A percentile compares a stretch with the other conserved stretches of the same genome.
Evolutionary conservation across 768 basidiomycete genomes (phyloP).

Genomic region (Cystofilobasidium ferigula): DNA sequence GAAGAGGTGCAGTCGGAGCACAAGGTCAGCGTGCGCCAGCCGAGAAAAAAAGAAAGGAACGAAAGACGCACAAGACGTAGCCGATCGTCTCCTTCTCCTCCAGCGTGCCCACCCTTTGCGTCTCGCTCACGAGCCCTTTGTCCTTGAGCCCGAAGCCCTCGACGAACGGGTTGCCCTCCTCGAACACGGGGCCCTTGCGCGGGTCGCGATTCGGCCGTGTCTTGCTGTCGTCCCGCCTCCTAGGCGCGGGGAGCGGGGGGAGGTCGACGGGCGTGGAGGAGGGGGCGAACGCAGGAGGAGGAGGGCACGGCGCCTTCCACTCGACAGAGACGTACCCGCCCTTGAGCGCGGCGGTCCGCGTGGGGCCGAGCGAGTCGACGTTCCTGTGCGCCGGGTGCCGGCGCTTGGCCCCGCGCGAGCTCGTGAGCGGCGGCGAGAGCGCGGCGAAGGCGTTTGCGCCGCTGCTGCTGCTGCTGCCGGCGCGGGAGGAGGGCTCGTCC

Average conservation of each 20-base stretch:
- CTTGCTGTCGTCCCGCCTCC: background rate
- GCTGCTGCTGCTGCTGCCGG: background rate
- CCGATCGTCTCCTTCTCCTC: slow-evolving; percentile 20
- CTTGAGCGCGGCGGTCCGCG: slow-evolving; percentile 10
- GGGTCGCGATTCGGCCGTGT: background rate
- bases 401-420: background rate
- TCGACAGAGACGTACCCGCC: slow-evolving; percentile 6
- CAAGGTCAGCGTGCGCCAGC: background rate
- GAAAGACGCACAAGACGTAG: slow-evolving; percentile 12
- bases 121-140: slow-evolving; percentile 5
- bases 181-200: slow-evolving; percentile 7
- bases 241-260: slow-evolving; percentile 3
- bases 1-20: background rate
- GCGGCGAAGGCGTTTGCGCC: background rate
- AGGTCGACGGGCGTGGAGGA: background rate
- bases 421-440: slow-evolving; percentile 3
- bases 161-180: slow-evolving; percentile 15
- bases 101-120: slow-evolving; percentile 6
- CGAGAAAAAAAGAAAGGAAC: background rate
- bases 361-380: slow-evolving; percentile 16
- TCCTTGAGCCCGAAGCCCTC: slow-evolving; percentile 9
- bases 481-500: background rate
- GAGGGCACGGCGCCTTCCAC: background rate
- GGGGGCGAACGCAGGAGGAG: background rate
- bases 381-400: slow-evolving; percentile 3